These are phyloP conservation scores for Phytophthora macrochlamydospora DNA, from an alignment of 352 stramenopile genomes.

Conservation along the genomic window DNA sequence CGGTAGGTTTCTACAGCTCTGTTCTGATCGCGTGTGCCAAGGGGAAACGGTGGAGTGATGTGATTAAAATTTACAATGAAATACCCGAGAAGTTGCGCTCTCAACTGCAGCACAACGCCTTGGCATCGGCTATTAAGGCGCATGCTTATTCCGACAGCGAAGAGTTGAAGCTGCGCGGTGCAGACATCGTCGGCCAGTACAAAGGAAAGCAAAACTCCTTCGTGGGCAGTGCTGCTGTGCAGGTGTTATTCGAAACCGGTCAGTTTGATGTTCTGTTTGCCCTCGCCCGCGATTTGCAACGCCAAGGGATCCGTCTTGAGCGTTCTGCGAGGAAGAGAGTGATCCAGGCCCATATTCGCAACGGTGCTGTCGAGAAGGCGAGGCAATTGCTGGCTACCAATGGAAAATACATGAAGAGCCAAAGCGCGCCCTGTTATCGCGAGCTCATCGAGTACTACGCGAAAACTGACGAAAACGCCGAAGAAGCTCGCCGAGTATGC, in stretches of 20 bases:
- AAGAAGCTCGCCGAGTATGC: slow-evolving; percentile 42
- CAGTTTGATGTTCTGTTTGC: slow-evolving; percentile 44
- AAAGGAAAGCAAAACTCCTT: slow-evolving; percentile 51
- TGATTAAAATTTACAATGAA: slow-evolving; percentile 51
- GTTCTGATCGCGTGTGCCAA: slow-evolving; percentile 64
- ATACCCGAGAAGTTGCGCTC: slow-evolving; percentile 37
- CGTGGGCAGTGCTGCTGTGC: slow-evolving; percentile 54
- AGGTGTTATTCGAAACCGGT: slow-evolving; percentile 42
- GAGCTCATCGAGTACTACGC: slow-evolving; percentile 55
- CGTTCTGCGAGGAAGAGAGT: slow-evolving; percentile 53
- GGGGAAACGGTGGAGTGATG: slow-evolving; percentile 50
- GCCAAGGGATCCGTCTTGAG: slow-evolving; percentile 45
- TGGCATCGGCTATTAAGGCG: slow-evolving; percentile 60
- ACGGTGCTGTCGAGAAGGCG: slow-evolving; percentile 46
- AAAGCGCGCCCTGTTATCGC: slow-evolving; percentile 46
- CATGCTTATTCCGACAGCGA: slow-evolving; percentile 47
- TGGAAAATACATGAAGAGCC: slow-evolving; percentile 41
- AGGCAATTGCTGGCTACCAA: slow-evolving; percentile 49
- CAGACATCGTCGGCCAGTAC: slow-evolving; percentile 49
- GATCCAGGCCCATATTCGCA: slow-evolving; percentile 48
- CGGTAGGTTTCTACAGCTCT: slow-evolving; percentile 62
- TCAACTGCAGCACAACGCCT: slow-evolving; percentile 39
- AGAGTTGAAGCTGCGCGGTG: slow-evolving; percentile 18
- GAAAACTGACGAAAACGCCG: slow-evolving; percentile 38
- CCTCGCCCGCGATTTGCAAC: slow-evolving; percentile 48